Conservation (phyloP, 352 stramenopile species). For the Phytophthora boehmeriae region DNA sequence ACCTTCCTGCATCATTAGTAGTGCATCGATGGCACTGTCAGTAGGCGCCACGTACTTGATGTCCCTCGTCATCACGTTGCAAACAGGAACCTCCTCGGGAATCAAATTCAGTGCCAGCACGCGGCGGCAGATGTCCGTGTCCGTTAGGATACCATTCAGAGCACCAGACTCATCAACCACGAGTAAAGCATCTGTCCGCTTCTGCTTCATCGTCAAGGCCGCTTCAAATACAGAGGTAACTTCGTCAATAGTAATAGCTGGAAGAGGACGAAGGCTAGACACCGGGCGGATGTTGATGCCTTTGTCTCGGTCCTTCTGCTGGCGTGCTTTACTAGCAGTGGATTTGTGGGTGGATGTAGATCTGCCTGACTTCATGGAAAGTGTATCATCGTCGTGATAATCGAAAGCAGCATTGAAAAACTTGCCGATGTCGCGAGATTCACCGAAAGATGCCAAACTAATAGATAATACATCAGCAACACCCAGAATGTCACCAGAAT, state of each 20-base stretch:
- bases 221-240: constrained; percentile 89
- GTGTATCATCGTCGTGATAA: constrained; percentile 59
- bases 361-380: constrained; percentile 59
- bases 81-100: constrained; percentile 69
- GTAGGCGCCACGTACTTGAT: constrained; percentile 95
- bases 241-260: constrained; percentile 78
- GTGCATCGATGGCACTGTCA: constrained; percentile 95
- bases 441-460: constrained; percentile 75
- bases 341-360: constrained; percentile 62
- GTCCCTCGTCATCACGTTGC: constrained; percentile 95
- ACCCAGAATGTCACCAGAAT: constrained; percentile 76
- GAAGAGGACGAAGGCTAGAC: constrained; percentile 78
- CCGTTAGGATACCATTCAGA: constrained; percentile 95
- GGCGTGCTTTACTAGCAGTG: constrained; percentile 65
- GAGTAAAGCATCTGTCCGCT: constrained; percentile 93
- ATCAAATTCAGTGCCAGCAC: constrained; percentile 90
- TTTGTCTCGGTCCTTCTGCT: constrained; percentile 81
- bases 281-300: constrained; percentile 81
- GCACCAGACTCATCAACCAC: constrained; percentile 85
- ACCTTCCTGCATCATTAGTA: constrained; percentile 98
- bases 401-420: constrained; percentile 85
- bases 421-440: constrained; percentile 75
- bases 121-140: constrained; percentile 95
- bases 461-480: constrained; percentile 86
- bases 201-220: constrained; percentile 90